Conservation (phyloP, 2,329 filamentous ascomycete genomes). For the Botrytis deweyae region DNA sequence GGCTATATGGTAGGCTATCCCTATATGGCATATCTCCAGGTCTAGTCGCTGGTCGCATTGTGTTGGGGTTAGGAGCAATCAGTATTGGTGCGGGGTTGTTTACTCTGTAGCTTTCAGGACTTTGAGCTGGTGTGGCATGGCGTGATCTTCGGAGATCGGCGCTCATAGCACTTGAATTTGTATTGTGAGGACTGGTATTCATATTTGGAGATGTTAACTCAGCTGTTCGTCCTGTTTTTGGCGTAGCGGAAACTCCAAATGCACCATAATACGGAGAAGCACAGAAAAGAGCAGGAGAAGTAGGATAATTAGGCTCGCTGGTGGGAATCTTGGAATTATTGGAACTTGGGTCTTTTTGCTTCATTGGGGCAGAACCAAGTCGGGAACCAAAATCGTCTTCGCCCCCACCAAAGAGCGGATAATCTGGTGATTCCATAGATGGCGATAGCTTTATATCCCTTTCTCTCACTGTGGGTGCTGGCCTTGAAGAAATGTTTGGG, state of each 20-base stretch:
- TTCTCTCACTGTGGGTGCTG: conserved; percentile 23
- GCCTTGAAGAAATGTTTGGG: conserved; percentile 26
- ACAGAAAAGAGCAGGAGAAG: conserved; percentile 24
- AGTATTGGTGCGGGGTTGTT: conserved; percentile 29
- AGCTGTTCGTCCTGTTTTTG: conserved; percentile 24
- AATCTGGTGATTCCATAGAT: conserved; percentile 24
- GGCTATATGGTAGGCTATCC: conserved; percentile 17
- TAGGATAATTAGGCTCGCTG: conserved; percentile 27
- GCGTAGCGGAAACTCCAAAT: conserved; percentile 33
- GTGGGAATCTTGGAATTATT: conserved; percentile 25
- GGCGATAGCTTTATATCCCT: conserved; percentile 29
- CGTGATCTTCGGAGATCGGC: conserved; percentile 24
- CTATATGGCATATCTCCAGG: conserved; percentile 22
- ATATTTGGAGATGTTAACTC: conserved; percentile 28
- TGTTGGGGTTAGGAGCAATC: conserved; percentile 32
- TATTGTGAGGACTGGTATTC: conserved; percentile 26
- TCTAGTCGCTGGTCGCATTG: conserved; percentile 26
- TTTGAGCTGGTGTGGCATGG: conserved; percentile 24
- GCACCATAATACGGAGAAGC: conserved; percentile 30
- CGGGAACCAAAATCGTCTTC: conserved; percentile 27
- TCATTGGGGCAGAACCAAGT: conserved; percentile 30
- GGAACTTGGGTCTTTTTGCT: conserved; percentile 28
- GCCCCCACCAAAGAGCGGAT: conserved; percentile 26
- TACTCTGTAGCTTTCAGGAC: conserved; percentile 20
- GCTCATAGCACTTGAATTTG: conserved; percentile 28